Evolutionary conservation across 257 asterid genomes (phyloP), one percentile per base, ranked within the genome.

Genomic region (Salvia rosmarinus): DNA sequence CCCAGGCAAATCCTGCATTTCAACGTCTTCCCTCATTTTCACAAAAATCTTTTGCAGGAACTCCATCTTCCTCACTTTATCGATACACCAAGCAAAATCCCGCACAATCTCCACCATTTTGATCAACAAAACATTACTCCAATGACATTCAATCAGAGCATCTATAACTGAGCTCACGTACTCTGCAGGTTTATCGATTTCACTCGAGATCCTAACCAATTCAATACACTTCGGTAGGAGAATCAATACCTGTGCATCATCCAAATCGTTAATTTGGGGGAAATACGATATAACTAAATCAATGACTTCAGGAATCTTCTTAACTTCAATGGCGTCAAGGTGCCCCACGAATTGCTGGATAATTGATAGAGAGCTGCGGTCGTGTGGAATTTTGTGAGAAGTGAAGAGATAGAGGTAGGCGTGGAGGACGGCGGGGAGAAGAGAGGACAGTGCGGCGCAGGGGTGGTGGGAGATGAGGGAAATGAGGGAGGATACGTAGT

Each of bases 1-100:
- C 43, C 95, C 90, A 0, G 97, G 97, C 79, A 91, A 79, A 72
- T 91, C 96, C 81, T 91, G 97, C 78, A 86, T 57, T 54, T 91
- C 97, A 11, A 91, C 82, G 11, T 75, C 84, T n/a, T 77, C 77
- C 72, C 80, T 77, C 87, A 91, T 87, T 77, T 85, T 85, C 39
- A 10, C 76, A 44, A 91, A 88, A 23, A 87, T 77, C 75, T 80
- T 87, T 46, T 86, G 88, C 77, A 91, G 9, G 61, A 91, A 80
- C 66, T 82, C 86, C 78, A 83, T 85, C 76, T 77, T 85, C 69
- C 80, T 84, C 64, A 46, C 80, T 72, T 82, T 87, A 74, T 82
- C 92, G 6, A 89, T 49, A 75, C 85, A 86, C 4, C 23, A 50
- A 16, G 78, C 70, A 63, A 89, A 84, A 12, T 89, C 96, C 76